phyloP scores from a whole-genome alignment of 2,329 filamentous ascomycete species.

The Lecanicillium sp. region DNA sequence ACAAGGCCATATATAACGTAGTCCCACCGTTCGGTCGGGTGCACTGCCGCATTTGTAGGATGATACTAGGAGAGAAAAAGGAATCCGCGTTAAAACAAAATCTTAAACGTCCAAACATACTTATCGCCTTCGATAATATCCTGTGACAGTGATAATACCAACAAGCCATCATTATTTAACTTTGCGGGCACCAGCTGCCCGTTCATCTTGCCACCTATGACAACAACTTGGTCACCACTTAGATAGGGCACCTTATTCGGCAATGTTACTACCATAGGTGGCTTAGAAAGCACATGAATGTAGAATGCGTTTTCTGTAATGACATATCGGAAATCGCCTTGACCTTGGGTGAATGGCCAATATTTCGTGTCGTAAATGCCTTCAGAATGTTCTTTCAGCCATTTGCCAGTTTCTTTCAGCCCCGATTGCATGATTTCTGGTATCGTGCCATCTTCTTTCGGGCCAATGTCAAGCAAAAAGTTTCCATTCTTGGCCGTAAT shows the following conservation, averaged over 20 bases:
- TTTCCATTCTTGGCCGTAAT: slow-evolving; percentile 49
- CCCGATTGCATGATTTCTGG: slow-evolving; percentile 36
- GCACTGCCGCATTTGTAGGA: too few relatives aligned
- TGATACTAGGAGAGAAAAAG: too few relatives aligned
- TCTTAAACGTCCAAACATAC: slow-evolving; percentile 27
- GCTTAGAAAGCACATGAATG: slow-evolving; percentile 34
- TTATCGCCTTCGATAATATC: slow-evolving; percentile 24
- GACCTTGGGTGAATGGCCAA: slow-evolving; percentile 39
- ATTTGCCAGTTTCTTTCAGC: slow-evolving; percentile 41
- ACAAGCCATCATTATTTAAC: slow-evolving; percentile 11
- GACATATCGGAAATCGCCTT: slow-evolving; percentile 39
- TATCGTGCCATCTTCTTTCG: slow-evolving; percentile 45
- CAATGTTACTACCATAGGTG: slow-evolving; percentile 30
- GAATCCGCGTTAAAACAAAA: slow-evolving; percentile 8
- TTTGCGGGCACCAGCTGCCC: slow-evolving; percentile 14
- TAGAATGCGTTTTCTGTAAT: slow-evolving; percentile 45
- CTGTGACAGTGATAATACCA: slow-evolving; percentile 23
- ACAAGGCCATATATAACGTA: too few relatives aligned
- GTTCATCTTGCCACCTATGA: slow-evolving; percentile 26
- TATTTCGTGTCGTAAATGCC: slow-evolving; percentile 51
- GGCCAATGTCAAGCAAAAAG: slow-evolving; percentile 46
- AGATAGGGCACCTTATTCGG: slow-evolving; percentile 37
- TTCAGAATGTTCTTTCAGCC: slow-evolving; percentile 45
- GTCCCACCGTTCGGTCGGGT: too few relatives aligned
- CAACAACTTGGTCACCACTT: slow-evolving; percentile 36